A percentile compares a stretch with the other conserved stretches of the same genome.
phyloP scores from a whole-genome alignment of 208 protist genomes.

The Novymonas esmeraldas region DNA sequence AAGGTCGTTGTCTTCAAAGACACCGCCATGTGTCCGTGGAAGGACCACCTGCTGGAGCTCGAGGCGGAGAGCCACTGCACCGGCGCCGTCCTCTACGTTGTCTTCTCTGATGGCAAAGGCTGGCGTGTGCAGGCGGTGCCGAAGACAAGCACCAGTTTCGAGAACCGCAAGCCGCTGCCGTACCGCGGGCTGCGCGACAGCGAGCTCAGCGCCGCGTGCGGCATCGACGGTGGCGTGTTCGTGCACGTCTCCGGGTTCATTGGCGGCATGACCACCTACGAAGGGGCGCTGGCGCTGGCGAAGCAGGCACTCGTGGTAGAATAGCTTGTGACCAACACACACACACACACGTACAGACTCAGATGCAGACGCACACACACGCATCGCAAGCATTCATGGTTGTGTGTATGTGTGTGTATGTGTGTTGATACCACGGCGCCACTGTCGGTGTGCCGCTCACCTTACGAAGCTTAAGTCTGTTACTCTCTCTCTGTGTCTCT shows the following conservation, averaged over 20 bases:
- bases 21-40: slow-evolving; percentile 88
- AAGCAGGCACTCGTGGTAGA: slow-evolving; percentile 63
- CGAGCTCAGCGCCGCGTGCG: slow-evolving; percentile 77
- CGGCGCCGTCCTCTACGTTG: slow-evolving; percentile 78
- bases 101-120: slow-evolving; percentile 88
- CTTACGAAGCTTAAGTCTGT: no score
- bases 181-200: slow-evolving; percentile 95
- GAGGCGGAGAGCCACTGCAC: slow-evolving; percentile 71
- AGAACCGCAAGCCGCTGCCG: slow-evolving; percentile 85
- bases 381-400: not conserved
- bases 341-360: not conserved
- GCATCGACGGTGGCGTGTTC: slow-evolving; percentile 94
- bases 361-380: no score
- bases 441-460: not conserved
- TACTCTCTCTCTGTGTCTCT: no score
- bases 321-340: not conserved
- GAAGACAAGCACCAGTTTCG: slow-evolving; percentile 67
- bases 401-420: not conserved
- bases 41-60: slow-evolving; percentile 92
- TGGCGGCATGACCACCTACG: slow-evolving; percentile 94
- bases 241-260: slow-evolving; percentile 97
- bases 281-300: slow-evolving; percentile 93
- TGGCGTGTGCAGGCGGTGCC: slow-evolving; percentile 94
- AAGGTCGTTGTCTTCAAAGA: slow-evolving; percentile 83
- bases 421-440: not conserved